Evolutionary conservation across 2,329 filamentous ascomycete genomes (phyloP), one percentile per base, ranked within the genome.

Genomic region (Talaromyces sp.): DNA sequence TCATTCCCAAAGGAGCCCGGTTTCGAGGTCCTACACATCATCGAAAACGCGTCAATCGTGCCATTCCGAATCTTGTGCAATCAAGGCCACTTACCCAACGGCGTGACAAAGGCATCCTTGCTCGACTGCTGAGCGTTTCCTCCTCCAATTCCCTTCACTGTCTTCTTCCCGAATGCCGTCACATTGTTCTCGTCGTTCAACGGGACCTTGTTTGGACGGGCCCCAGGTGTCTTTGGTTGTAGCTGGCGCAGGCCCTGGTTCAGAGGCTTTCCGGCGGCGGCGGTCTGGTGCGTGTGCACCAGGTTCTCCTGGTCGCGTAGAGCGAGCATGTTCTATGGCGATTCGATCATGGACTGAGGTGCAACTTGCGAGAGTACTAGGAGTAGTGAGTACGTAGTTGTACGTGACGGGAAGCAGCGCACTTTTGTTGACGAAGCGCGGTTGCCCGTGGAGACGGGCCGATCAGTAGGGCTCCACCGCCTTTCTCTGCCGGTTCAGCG

Each of bases 271-370:
- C 85, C 81, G 14, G 86, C 84, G 26, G 87, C 86, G 55, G 81
- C 84, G 62, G 86, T 83, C 72, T 92, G 90, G 72, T 89, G 89
- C 65, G 82, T 84, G 72, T 91, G 87, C 68, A 91, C 84, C 74
- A 91, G 78, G 76, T 97, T 97, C 76, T 97, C 92, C 78, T 96
- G 91, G 75, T 96, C 90, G 68, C 87, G 85, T 70, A 88, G 82
- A 62, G 90, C 89, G 72, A 91, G 81, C 91, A 92, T 96, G 3
- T 46, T 46, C 43, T 19, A 46, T 11, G 1, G 19, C 19, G 21
- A 24, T n/a, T 48, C 11, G 54, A 26, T 57, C 41, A 32, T 58
- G 21, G 14, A 17, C 48, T 32, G n/a, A 21, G 32, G 12, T 35
- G 32, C 32, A 35, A 35, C 12, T 35, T 14, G 12, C 12, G 32